These are phyloP conservation scores for Periconia sp. DNA, from an alignment of 2,329 filamentous ascomycete genomes.

Conservation along the genomic window DNA sequence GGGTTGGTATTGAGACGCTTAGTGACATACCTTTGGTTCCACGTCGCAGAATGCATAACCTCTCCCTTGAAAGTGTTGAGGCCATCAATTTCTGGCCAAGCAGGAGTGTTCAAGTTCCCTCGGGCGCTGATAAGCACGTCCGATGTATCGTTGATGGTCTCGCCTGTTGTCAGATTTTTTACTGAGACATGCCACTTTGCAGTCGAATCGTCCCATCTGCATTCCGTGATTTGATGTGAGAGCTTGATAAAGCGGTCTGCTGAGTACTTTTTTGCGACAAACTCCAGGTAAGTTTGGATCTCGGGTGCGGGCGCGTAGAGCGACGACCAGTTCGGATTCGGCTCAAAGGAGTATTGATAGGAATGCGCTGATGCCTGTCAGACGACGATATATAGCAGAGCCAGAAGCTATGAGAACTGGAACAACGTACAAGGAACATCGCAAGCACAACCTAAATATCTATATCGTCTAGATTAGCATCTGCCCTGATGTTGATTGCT, in stretches of 20 bases:
- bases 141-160: conserved; percentile 23
- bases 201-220: conserved; percentile 34
- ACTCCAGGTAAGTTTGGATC: conserved; percentile 42
- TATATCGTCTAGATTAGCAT: conserved; percentile 5
- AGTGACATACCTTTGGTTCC: conserved; percentile 34
- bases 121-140: conserved; percentile 37
- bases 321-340: conserved; percentile 45
- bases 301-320: conserved; percentile 44
- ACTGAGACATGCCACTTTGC: conserved; percentile 42
- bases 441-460: conserved; percentile 49
- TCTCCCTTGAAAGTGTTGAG: conserved; percentile 35
- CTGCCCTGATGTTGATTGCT: not conserved
- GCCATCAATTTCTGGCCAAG: conserved; percentile 39
- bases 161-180: conserved; percentile 32
- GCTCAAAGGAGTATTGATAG: conserved; percentile 49
- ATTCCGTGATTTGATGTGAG: conserved; percentile 36
- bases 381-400: not conserved
- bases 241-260: conserved; percentile 43
- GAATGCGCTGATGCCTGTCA: conserved; percentile 34
- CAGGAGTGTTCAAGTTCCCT: conserved; percentile 33
- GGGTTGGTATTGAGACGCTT: not conserved
- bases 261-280: conserved; percentile 37
- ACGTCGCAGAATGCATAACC: conserved; percentile 39
- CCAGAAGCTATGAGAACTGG: not conserved
- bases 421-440: conserved; percentile 40